Evolutionary conservation across 768 basidiomycete genomes (phyloP).

Genomic region (Auriscalpium vulgare): DNA sequence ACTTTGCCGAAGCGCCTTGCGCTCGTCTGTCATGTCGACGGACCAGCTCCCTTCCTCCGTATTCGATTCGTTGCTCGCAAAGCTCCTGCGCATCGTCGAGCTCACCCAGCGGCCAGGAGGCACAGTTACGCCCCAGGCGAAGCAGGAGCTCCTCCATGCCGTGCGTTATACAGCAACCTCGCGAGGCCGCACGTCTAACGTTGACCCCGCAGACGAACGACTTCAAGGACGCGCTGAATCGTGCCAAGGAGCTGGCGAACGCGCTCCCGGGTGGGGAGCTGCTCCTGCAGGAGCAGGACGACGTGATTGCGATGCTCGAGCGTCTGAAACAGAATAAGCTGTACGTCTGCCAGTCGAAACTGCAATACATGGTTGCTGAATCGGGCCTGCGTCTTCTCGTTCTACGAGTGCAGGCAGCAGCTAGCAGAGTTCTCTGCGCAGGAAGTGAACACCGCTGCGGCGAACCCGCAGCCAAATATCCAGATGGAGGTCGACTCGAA

Average conservation of each 20-base stretch:
- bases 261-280: slow-evolving; percentile 69
- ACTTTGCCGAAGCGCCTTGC: not conserved
- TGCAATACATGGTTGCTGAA: not conserved
- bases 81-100: slow-evolving; percentile 53
- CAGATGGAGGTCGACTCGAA: slow-evolving; percentile 70
- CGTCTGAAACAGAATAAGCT: slow-evolving; percentile 53
- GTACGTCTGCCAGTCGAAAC: slow-evolving; percentile 26
- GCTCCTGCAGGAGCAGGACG: slow-evolving; percentile 57
- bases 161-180: slow-evolving; percentile 24
- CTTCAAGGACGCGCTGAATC: slow-evolving; percentile 48
- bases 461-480: slow-evolving; percentile 14
- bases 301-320: slow-evolving; percentile 63
- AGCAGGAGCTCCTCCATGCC: slow-evolving; percentile 59
- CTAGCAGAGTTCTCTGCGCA: slow-evolving; percentile 43
- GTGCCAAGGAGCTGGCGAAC: slow-evolving; percentile 52
- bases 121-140: slow-evolving; percentile 45
- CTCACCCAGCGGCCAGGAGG: slow-evolving; percentile 53
- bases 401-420: slow-evolving; percentile 35
- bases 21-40: not conserved
- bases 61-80: slow-evolving; percentile 51
- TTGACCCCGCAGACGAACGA: slow-evolving; percentile 52
- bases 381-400: not conserved
- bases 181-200: not conserved
- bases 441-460: slow-evolving; percentile 26
- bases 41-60: slow-evolving; percentile 19